Evolutionary conservation across 331 rosid species (phyloP), one percentile per base, ranked within the genome.

Genomic region (Pyracantha coccinea): DNA sequence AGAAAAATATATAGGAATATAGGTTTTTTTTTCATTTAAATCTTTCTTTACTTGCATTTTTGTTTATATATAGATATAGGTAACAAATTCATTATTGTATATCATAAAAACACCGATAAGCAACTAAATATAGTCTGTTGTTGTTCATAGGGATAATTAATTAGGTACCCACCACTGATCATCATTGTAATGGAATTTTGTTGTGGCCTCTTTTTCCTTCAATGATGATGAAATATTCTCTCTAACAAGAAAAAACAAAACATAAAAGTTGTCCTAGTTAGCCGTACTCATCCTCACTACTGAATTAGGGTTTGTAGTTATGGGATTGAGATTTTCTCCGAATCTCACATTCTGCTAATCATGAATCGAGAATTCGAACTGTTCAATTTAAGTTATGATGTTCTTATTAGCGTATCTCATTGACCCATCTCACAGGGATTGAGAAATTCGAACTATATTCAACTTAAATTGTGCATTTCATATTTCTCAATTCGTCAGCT

Each of bases 391-490:
- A 41, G 11, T 41, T 41, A 41, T 41, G 47, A 41, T 41, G 0
- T 11, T 38, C 0, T 1, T 1, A 38, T 38, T 38, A 38, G 47
- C 0, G 0, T 35, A 35, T 35, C 1, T 35, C 4, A 35, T 0
- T 35, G 12, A 35, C 1, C 1, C 1, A 35, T 35, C 44, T 35
- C 44, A 35, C 0, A 35, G 0, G 1, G 1, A 35, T 4, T 0
- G 0, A 35, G 0, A 35, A 41, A 41, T 11, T 41, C 0, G 0
- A 41, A 41, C 0, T 41, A 41, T 41, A 41, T 41, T 41, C 15
- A 41, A 41, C 47, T 41, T 11, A 3, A 41, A 41, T 41, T 15
- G 15, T 41, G 0, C 47, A 3, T 0, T 41, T 3, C 5, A 11
- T 41, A 41, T 41, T 41, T 41, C 47, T 11, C 15, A 41, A 0